Percentiles rank a stretch among this genome's conserved stretches.
Evolutionary conservation across 2,329 filamentous ascomycete species (phyloP).

Genomic region (Arthrobotrys sphaeroides): DNA sequence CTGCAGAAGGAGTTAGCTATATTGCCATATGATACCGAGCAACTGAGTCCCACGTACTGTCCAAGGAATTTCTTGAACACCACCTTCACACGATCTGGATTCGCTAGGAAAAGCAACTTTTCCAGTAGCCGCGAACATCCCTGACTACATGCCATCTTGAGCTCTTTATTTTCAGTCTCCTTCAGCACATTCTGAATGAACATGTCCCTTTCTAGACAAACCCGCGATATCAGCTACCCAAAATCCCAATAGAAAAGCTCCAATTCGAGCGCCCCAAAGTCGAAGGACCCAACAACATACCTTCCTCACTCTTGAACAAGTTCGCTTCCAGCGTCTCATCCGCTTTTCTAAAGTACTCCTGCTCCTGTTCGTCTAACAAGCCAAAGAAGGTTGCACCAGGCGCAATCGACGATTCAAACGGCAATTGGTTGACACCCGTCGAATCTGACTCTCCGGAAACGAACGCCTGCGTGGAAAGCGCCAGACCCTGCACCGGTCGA

Average conservation of each 20-base stretch:
- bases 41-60: slow-evolving; percentile 66
- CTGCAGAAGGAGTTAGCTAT: slow-evolving; percentile 60
- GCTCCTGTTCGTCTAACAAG: slow-evolving; percentile 89
- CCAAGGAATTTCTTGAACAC: slow-evolving; percentile 85
- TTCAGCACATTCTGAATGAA: slow-evolving; percentile 81
- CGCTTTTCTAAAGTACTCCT: slow-evolving; percentile 91
- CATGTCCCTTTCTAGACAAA: slow-evolving; percentile 61
- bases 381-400: slow-evolving; percentile 79
- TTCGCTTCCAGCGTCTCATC: slow-evolving; percentile 91
- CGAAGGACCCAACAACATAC: slow-evolving; percentile 71
- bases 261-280: background rate
- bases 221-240: slow-evolving; percentile 8
- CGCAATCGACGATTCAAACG: slow-evolving; percentile 34
- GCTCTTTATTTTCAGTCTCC: slow-evolving; percentile 88
- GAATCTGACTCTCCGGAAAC: slow-evolving; percentile 57
- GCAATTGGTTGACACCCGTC: slow-evolving; percentile 59
- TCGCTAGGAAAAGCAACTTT: slow-evolving; percentile 83
- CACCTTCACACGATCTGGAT: slow-evolving; percentile 80
- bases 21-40: background rate
- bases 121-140: slow-evolving; percentile 94
- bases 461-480: slow-evolving; percentile 19
- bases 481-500: slow-evolving; percentile 5
- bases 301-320: slow-evolving; percentile 80
- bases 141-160: slow-evolving; percentile 95
- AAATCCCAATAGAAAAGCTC: background rate